Percentiles rank a stretch among this genome's conserved stretches.
These are phyloP conservation scores for Noccaea caerulescens DNA, from an alignment of 345 rosid species.

Conservation along the genomic window DNA sequence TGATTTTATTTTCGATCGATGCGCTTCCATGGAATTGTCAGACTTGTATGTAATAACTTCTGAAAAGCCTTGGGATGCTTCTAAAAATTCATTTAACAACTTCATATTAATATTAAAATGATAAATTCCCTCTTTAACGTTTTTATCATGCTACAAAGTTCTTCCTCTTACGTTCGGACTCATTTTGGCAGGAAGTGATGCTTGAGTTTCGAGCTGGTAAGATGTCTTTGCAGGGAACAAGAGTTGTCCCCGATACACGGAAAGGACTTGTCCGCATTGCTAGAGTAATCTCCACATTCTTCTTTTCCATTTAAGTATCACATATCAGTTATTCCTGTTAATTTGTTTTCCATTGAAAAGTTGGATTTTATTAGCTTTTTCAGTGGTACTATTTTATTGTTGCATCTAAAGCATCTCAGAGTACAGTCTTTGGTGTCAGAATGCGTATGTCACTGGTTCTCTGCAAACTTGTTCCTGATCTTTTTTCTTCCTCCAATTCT, in stretches of 20 bases:
- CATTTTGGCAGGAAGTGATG: conserved; percentile 62
- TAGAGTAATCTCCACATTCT: conserved; percentile 52
- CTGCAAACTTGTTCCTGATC: background rate
- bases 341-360: background rate
- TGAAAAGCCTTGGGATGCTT: background rate
- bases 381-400: background rate
- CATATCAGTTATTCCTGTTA: background rate
- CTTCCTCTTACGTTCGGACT: background rate
- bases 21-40: background rate
- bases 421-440: background rate
- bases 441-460: background rate
- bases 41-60: background rate
- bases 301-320: background rate
- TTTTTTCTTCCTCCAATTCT: background rate
- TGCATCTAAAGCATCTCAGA: background rate
- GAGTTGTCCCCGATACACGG: conserved; percentile 82
- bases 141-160: background rate
- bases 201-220: conserved; percentile 98
- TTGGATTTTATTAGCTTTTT: background rate
- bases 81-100: too few relatives aligned
- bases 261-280: conserved; percentile 89
- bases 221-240: conserved; percentile 78
- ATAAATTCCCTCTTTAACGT: background rate
- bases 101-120: too few relatives aligned
- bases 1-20: background rate